Base-by-base conservation (phyloP, 2,329 filamentous ascomycete species). In the Botryosphaeria dothidea region DNA sequence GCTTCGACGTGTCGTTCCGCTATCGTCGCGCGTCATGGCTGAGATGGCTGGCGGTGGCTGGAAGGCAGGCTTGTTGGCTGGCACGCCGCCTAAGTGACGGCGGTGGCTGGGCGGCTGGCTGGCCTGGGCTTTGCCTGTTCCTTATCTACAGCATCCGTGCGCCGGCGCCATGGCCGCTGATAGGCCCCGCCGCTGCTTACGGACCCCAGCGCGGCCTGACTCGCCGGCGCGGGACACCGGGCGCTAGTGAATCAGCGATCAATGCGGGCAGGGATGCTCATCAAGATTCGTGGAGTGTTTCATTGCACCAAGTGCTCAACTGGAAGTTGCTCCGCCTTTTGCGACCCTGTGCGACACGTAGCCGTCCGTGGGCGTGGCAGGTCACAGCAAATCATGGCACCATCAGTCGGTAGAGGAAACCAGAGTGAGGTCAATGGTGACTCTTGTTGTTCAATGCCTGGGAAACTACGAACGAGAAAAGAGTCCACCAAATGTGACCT, bases 61-160 rank as follows among this genome's bases (percentile, higher is more conserved):
- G 56, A 36, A 19, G 21, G 34, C 52, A 41, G 31, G 31, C 46
- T 41, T 52, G 49, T 21, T 52, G 11, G 36, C 54, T 43, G 54
- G 54, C 54, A 58, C 21, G 9, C 21, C 15, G 48, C 17, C 11
- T 6, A 7, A 19, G 56, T 60, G 41, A 60, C 56, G 56, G 56
- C 11, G 56, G 56, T 60, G 56, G 56, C 56, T 60, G 41, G 56
- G 25, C 54, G 38, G 56, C 41, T 34, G 56, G 38, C 25, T 60
- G 56, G 56, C 56, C 56, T 21, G 19, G 41, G 56, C 56, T 60
- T n/a, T 60, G 41, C 56, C 56, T 60, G 56, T 60, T 60, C 56
- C 56, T 60, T 60, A 60, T 60, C 56, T 19, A 15, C 19, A 11
- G 7, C 2, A 25, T 11, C 54, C 23, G 54, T 58, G 54, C 54